A percentile compares a stretch with the other conserved stretches of the same genome.
Evolutionary conservation across 306 rosid species (phyloP).

Genomic region (Sicyos edulis): DNA sequence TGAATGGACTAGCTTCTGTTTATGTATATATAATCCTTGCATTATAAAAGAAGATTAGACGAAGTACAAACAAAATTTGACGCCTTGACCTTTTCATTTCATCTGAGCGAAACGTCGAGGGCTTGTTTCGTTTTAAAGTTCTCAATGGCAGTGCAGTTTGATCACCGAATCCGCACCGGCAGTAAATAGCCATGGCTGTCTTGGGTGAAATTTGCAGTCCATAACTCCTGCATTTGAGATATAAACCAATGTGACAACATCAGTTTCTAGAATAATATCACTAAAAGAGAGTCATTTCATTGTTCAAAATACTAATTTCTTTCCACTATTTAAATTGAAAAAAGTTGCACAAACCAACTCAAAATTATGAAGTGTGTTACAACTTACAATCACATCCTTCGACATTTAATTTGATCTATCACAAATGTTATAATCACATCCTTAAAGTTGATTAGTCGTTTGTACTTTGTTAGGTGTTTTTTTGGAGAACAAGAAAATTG

Average conservation of each 20-base stretch:
- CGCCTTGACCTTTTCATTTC: neutral
- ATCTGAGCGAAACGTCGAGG: neutral
- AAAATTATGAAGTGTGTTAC: too few relatives aligned
- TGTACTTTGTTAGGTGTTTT: too few relatives aligned
- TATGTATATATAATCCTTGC: neutral
- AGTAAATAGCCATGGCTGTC: slow-evolving; percentile 88
- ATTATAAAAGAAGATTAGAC: neutral
- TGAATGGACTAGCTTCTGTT: neutral
- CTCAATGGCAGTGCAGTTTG: slow-evolving; percentile 64
- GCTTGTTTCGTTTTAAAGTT: neutral
- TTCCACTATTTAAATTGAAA: neutral
- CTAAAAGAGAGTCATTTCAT: too few relatives aligned
- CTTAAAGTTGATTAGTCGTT: too few relatives aligned
- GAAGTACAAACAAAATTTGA: neutral
- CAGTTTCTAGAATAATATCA: neutral
- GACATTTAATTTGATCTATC: too few relatives aligned
- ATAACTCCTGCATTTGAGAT: slow-evolving; percentile 55
- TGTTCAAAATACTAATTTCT: neutral
- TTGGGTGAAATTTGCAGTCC: slow-evolving; percentile 93
- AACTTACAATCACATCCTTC: too few relatives aligned
- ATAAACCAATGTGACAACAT: neutral
- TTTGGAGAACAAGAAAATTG: too few relatives aligned
- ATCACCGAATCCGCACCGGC: slow-evolving; percentile 81
- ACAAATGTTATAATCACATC: too few relatives aligned
- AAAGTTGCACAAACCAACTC: too few relatives aligned